Conservation (phyloP, 352 stramenopile genomes). For the Phytophthora boehmeriae region DNA sequence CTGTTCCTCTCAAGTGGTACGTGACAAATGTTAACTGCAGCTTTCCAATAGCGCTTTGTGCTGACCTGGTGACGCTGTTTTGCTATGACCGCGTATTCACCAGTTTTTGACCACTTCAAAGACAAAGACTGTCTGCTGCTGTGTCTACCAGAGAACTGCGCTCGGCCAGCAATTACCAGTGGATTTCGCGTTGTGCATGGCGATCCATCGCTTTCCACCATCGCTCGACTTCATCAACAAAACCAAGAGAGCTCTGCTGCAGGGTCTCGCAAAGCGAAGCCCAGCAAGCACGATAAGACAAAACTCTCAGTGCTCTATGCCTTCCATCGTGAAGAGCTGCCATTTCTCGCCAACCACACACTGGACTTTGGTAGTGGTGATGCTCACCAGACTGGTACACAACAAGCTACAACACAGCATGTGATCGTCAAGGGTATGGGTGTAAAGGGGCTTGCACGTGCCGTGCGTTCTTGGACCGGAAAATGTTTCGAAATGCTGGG, state of each 20-base stretch:
- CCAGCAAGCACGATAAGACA: conserved; percentile 19
- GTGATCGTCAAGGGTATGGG: conserved; percentile 64
- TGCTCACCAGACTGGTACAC: conserved; percentile 13
- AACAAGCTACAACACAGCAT: conserved; percentile 29
- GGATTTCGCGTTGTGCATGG: conserved; percentile 51
- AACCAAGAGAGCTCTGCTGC: conserved; percentile 25
- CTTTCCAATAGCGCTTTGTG: not conserved
- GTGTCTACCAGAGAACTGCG: conserved; percentile 51
- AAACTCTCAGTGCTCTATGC: conserved; percentile 49
- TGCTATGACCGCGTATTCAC: not conserved
- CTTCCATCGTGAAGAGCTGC: conserved; percentile 70
- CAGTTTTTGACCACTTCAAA: conserved; percentile 63
- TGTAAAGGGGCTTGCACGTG: conserved; percentile 42
- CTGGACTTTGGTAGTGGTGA: conserved; percentile 42
- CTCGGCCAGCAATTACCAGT: conserved; percentile 43
- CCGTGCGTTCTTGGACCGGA: conserved; percentile 24
- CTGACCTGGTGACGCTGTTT: conserved; percentile 3
- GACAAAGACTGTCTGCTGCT: conserved; percentile 68
- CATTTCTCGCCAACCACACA: conserved; percentile 56
- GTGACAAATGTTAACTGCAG: not conserved
- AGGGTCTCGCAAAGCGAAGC: conserved; percentile 17
- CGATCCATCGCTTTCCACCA: conserved; percentile 45
- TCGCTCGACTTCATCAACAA: conserved; percentile 40
- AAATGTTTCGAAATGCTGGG: conserved; percentile 34
- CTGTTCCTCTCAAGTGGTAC: conserved; percentile 67